Percentiles rank a stretch among this genome's conserved stretches.
These are phyloP conservation scores for Monosporascus sp. DNA, from an alignment of 2,329 filamentous ascomycete species.

Conservation along the genomic window DNA sequence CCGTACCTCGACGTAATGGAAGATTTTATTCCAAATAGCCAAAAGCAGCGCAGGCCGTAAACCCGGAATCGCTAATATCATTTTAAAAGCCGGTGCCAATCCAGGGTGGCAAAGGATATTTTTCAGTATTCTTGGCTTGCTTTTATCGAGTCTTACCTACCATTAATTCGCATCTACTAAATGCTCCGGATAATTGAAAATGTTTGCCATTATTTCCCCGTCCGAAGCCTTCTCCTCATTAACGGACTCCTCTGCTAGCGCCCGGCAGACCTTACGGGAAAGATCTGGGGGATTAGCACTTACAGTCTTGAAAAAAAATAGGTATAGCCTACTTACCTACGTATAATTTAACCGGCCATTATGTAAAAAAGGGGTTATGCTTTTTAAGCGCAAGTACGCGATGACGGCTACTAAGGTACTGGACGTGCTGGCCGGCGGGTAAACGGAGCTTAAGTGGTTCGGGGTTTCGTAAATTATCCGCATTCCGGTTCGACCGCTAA, in stretches of 20 bases:
- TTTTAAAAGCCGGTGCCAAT: not conserved
- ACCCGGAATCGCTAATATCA: not conserved
- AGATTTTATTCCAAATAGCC: conserved; percentile 4
- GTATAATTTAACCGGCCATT: conserved; percentile 4
- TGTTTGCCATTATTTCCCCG: conserved; percentile 1
- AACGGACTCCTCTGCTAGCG: not conserved
- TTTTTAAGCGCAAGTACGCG: not conserved
- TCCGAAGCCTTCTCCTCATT: not conserved
- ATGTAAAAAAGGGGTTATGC: not conserved
- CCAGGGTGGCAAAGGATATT: not conserved
- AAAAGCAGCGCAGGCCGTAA: not conserved
- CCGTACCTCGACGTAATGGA: not conserved
- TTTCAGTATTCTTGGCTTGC: not conserved
- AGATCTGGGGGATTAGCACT: no score
- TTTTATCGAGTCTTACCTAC: conserved; percentile 2
- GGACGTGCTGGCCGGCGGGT: not conserved
- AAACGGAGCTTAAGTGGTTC: not conserved
- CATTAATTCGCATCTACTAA: not conserved
- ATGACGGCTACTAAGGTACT: not conserved
- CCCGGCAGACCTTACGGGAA: no score
- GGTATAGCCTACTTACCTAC: not conserved
- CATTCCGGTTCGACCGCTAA: not conserved
- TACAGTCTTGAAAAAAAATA: no score
- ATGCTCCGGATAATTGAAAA: not conserved
- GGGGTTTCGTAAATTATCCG: not conserved